These are phyloP conservation scores for Rutstroemia sp. DNA, from an alignment of 2,329 filamentous ascomycete species.

Conservation along the genomic window DNA sequence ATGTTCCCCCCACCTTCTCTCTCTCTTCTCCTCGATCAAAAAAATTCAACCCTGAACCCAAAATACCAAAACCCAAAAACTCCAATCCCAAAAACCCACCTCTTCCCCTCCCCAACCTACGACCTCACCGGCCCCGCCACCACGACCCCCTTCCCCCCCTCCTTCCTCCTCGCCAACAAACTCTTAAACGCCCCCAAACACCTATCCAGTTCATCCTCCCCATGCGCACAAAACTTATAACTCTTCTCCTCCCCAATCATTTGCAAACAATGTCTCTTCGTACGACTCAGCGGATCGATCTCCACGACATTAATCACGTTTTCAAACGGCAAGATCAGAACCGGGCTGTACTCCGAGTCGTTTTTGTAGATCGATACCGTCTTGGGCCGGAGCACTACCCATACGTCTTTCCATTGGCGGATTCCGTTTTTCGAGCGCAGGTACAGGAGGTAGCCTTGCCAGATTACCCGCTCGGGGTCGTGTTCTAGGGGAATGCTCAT, in stretches of 20 bases:
- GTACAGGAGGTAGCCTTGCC: conserved; percentile 83
- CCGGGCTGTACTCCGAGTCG: conserved; percentile 80
- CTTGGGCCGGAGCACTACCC: conserved; percentile 82
- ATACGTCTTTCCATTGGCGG: conserved; percentile 88
- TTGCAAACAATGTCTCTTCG: conserved; percentile 81
- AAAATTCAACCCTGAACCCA: not conserved
- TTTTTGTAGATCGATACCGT: conserved; percentile 90
- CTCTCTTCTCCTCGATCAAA: too few relatives aligned
- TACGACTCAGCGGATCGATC: conserved; percentile 78
- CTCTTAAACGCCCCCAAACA: conserved; percentile 92
- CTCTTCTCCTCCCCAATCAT: conserved; percentile 89
- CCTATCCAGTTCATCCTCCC: conserved; percentile 75
- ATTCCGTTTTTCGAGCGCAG: conserved; percentile 78
- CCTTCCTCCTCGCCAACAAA: conserved; percentile 62
- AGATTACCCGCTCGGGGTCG: conserved; percentile 83
- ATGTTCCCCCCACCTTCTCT: too few relatives aligned
- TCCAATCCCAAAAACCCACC: not conserved
- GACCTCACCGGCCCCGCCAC: not conserved
- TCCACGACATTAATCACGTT: conserved; percentile 86
- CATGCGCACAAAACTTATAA: conserved; percentile 66
- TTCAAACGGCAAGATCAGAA: conserved; percentile 71
- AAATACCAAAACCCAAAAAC: not conserved
- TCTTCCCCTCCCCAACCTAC: not conserved
- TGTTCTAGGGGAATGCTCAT: conserved; percentile 46
- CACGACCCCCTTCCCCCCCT: conserved; percentile 27